These are phyloP conservation scores for Sarocladium strictum DNA, from an alignment of 2,329 filamentous ascomycete genomes.

Conservation along the genomic window DNA sequence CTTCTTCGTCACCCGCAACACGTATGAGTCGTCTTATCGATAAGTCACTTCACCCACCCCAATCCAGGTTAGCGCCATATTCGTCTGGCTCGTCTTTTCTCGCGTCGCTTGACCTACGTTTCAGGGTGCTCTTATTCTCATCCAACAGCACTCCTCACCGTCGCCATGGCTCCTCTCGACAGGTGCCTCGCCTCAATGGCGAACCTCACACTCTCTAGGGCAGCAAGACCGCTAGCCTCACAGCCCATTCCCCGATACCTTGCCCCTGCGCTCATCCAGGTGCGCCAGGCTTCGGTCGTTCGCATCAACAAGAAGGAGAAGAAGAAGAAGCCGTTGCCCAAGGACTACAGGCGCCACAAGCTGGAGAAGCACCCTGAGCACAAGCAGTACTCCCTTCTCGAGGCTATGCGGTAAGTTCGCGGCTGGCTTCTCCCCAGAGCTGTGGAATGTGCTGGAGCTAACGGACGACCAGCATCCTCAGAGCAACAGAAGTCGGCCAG, in stretches of 20 bases:
- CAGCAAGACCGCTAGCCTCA: slow-evolving; percentile 32
- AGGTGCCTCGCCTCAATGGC: slow-evolving; percentile 51
- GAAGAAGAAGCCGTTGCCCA: slow-evolving; percentile 56
- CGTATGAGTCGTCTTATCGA: no score
- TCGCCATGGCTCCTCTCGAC: slow-evolving; percentile 31
- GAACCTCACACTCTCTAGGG: slow-evolving; percentile 38
- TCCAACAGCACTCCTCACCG: neutral
- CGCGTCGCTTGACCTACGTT: neutral
- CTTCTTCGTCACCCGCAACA: no score
- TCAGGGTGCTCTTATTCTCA: neutral
- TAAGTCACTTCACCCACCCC: neutral
- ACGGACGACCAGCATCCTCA: slow-evolving; percentile 67
- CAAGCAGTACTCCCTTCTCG: slow-evolving; percentile 70
- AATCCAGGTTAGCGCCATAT: slow-evolving; percentile 1
- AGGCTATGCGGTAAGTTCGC: slow-evolving; percentile 77
- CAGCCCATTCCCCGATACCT: slow-evolving; percentile 43
- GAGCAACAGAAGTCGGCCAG: slow-evolving; percentile 84
- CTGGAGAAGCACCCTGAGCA: slow-evolving; percentile 54
- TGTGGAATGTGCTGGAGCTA: no score
- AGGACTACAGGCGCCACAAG: slow-evolving; percentile 60
- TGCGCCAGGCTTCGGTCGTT: slow-evolving; percentile 33
- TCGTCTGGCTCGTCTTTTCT: slow-evolving; percentile 3
- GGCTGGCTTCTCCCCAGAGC: no score
- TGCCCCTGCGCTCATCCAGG: slow-evolving; percentile 37
- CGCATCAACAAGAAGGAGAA: slow-evolving; percentile 43